A percentile compares a stretch with the other conserved stretches of the same genome.
Conservation (phyloP, 2,329 filamentous ascomycete genomes). For the Anthostomella pinea region DNA sequence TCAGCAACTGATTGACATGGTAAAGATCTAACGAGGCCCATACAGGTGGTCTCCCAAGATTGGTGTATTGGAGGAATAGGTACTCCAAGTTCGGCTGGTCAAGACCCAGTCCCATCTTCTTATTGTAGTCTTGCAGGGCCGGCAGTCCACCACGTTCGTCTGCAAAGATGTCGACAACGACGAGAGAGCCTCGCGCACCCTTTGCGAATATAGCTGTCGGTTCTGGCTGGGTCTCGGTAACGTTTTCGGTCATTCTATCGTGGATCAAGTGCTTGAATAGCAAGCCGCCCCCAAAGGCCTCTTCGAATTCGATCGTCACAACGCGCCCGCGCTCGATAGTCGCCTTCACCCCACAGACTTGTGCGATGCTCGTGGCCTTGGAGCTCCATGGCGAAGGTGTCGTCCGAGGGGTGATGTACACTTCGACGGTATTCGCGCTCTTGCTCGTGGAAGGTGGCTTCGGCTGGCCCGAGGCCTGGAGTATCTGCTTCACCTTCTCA, state of each 20-base stretch:
- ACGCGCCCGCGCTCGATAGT: slow-evolving; percentile 79
- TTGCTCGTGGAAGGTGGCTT: slow-evolving; percentile 36
- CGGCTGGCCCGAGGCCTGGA: slow-evolving; percentile 32
- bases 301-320: slow-evolving; percentile 65
- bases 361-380: slow-evolving; percentile 62
- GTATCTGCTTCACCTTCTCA: slow-evolving; percentile 42
- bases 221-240: slow-evolving; percentile 65
- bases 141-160: slow-evolving; percentile 63
- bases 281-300: slow-evolving; percentile 44
- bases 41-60: slow-evolving; percentile 55
- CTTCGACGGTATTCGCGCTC: slow-evolving; percentile 45
- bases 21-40: slow-evolving; percentile 35
- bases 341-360: neutral
- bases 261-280: slow-evolving; percentile 70
- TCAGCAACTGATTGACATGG: neutral
- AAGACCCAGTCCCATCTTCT: slow-evolving; percentile 77
- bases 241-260: slow-evolving; percentile 93
- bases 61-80: slow-evolving; percentile 77
- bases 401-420: slow-evolving; percentile 77
- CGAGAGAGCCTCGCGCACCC: slow-evolving; percentile 57
- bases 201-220: slow-evolving; percentile 78
- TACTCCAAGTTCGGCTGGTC: slow-evolving; percentile 91
- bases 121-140: slow-evolving; percentile 79
- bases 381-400: slow-evolving; percentile 96
- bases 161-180: slow-evolving; percentile 71